Percentiles rank a stretch among this genome's conserved stretches.
Conservation (phyloP, 2,329 filamentous ascomycete genomes). For the Arthroderma sp. region DNA sequence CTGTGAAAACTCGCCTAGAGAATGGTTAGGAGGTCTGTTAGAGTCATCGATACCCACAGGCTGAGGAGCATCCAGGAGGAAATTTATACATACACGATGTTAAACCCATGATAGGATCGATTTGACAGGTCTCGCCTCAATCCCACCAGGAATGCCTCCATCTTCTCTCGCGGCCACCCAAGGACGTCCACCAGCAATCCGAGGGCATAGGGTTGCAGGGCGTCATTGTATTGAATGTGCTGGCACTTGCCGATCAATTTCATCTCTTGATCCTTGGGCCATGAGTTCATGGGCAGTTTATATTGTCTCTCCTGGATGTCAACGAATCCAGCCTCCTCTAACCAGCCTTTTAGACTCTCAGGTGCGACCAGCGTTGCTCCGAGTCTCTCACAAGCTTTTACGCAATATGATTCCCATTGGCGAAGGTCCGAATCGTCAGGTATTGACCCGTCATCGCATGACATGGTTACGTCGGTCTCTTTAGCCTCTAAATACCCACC, state of each 20-base stretch:
- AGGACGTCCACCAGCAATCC: constrained; percentile 5
- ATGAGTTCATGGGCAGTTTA: constrained; percentile 17
- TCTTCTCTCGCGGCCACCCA: constrained; percentile 3
- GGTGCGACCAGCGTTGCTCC: constrained; percentile 39
- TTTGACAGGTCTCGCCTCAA: constrained; percentile 3
- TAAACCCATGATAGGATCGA: constrained; percentile 3
- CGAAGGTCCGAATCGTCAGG: constrained; percentile 5
- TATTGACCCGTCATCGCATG: constrained; percentile 8
- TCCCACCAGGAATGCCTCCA: constrained; percentile 3
- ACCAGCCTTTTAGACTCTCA: constrained; percentile 39
- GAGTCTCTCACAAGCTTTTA: constrained; percentile 32
- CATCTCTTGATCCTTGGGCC: constrained; percentile 14
- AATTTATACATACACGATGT: constrained; percentile 2
- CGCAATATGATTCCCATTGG: constrained; percentile 34
- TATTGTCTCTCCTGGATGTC: constrained; percentile 38
- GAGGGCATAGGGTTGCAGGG: constrained; percentile 3
- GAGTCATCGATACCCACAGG: neutral
- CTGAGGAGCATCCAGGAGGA: neutral
- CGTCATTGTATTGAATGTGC: constrained; percentile 1
- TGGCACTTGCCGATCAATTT: constrained; percentile 2
- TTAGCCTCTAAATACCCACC: constrained; percentile 40
- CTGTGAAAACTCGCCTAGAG: constrained; percentile 1
- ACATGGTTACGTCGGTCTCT: constrained; percentile 16
- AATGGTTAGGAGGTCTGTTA: neutral
- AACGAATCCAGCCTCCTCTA: constrained; percentile 44